Percentiles rank a stretch among this genome's conserved stretches.
Evolutionary conservation across 1,139 yeast species (phyloP).

Genomic region (Blastobotrys capitulatus): DNA sequence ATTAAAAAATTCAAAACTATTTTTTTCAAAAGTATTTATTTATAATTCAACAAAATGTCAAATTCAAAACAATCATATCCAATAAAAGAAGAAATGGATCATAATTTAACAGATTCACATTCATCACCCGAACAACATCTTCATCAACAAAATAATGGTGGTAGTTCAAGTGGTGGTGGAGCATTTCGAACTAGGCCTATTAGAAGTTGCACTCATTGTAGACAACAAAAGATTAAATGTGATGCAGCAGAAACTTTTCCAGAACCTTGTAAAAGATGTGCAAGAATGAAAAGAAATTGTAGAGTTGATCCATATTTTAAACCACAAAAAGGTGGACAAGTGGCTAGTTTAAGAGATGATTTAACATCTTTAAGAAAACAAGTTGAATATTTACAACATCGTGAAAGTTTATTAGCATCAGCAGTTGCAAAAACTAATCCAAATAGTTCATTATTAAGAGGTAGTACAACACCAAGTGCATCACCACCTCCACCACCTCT

Average conservation of each 20-base stretch:
- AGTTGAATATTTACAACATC: constrained; percentile 64
- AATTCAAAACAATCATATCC: neutral
- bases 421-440: constrained; percentile 24
- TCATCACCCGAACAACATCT: neutral
- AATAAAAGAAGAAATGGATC: neutral
- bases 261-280: constrained; percentile 76
- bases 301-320: constrained; percentile 88
- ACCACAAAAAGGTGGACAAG: constrained; percentile 88
- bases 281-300: constrained; percentile 71
- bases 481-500: neutral
- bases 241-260: constrained; percentile 85
- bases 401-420: constrained; percentile 36
- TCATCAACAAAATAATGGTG: neutral
- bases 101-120: neutral
- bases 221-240: constrained; percentile 92
- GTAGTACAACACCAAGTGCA: neutral
- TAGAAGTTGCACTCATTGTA: constrained; percentile 79
- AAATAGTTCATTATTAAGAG: constrained; percentile 13
- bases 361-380: constrained; percentile 75
- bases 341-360: constrained; percentile 76
- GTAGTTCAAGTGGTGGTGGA: neutral
- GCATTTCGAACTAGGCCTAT: constrained; percentile 53
- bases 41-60: too few species aligned
- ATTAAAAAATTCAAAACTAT: too few species aligned
- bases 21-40: too few species aligned